phyloP scores from a whole-genome alignment of 2,329 filamentous ascomycete species.

The Acephala macrosclerotiorum region DNA sequence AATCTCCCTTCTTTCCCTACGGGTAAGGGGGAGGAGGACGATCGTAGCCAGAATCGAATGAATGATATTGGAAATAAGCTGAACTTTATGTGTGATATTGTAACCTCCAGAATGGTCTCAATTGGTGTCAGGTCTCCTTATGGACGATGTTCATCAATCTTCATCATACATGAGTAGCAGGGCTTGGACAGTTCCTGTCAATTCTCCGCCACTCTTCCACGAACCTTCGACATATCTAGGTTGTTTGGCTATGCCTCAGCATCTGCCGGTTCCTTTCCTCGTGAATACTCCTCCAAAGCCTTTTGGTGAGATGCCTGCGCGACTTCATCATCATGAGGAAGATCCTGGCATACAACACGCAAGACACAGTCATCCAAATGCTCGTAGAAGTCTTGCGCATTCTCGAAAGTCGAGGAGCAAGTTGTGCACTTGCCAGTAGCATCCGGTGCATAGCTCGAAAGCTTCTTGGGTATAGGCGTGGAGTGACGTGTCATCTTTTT shows the following conservation, averaged over 20 bases:
- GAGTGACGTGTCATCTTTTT: slow-evolving; percentile 61
- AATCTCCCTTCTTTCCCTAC: too few relatives aligned
- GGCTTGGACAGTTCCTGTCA: too few relatives aligned
- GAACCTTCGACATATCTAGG: background rate
- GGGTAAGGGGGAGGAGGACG: too few relatives aligned
- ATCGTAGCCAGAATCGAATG: too few relatives aligned
- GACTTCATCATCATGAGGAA: slow-evolving; percentile 64
- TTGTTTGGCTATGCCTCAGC: background rate
- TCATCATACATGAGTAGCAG: too few relatives aligned
- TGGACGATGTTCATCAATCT: too few relatives aligned
- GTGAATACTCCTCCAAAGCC: background rate
- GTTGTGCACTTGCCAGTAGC: slow-evolving; percentile 91
- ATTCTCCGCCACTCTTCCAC: too few relatives aligned
- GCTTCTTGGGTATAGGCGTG: slow-evolving; percentile 54
- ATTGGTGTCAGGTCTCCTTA: too few relatives aligned
- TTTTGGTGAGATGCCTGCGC: slow-evolving; percentile 63
- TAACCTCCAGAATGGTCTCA: too few relatives aligned
- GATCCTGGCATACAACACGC: slow-evolving; percentile 74
- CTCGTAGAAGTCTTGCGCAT: slow-evolving; percentile 96
- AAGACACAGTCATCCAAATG: slow-evolving; percentile 83
- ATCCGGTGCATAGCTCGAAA: slow-evolving; percentile 75
- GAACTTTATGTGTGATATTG: too few relatives aligned
- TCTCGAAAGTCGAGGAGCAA: slow-evolving; percentile 82
- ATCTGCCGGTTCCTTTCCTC: background rate
- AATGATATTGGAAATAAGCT: too few relatives aligned